Conservation (phyloP, 2,329 filamentous ascomycete genomes). For the Aspergillus neoniger region DNA sequence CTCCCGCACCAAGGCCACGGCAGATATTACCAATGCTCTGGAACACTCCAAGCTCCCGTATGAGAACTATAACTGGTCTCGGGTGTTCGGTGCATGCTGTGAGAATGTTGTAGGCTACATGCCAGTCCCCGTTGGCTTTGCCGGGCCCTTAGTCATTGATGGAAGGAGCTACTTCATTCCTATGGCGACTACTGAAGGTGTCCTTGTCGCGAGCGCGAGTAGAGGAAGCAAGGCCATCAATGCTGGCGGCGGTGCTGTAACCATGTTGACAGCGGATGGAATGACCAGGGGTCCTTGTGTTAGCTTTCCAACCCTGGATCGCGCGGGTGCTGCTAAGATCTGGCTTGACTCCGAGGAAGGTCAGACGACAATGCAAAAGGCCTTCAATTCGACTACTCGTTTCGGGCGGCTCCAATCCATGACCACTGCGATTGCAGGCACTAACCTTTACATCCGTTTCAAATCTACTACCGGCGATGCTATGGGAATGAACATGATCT, state of each 20-base stretch:
- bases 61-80: slow-evolving; percentile 89
- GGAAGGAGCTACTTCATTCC: slow-evolving; percentile 95
- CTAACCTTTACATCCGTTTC: slow-evolving; percentile 95
- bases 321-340: slow-evolving; percentile 88
- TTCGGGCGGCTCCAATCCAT: slow-evolving; percentile 87
- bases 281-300: slow-evolving; percentile 98
- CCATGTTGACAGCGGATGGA: slow-evolving; percentile 89
- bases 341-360: slow-evolving; percentile 95
- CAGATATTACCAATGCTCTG: slow-evolving; percentile 70
- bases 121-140: slow-evolving; percentile 89
- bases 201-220: slow-evolving; percentile 89
- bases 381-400: slow-evolving; percentile 95
- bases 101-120: slow-evolving; percentile 98
- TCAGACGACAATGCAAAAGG: slow-evolving; percentile 78
- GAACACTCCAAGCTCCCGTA: slow-evolving; percentile 87
- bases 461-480: slow-evolving; percentile 98
- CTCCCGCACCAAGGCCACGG: slow-evolving; percentile 78
- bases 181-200: slow-evolving; percentile 98
- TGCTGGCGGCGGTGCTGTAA: slow-evolving; percentile 86
- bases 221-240: slow-evolving; percentile 98
- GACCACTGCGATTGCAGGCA: slow-evolving; percentile 91
- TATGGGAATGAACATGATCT: slow-evolving; percentile 99
- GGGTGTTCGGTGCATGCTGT: slow-evolving; percentile 94
- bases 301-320: slow-evolving; percentile 81
- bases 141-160: slow-evolving; percentile 89